Conservation (phyloP, 805 yeast species). For the Wickerhamomyces hampshirensis region DNA sequence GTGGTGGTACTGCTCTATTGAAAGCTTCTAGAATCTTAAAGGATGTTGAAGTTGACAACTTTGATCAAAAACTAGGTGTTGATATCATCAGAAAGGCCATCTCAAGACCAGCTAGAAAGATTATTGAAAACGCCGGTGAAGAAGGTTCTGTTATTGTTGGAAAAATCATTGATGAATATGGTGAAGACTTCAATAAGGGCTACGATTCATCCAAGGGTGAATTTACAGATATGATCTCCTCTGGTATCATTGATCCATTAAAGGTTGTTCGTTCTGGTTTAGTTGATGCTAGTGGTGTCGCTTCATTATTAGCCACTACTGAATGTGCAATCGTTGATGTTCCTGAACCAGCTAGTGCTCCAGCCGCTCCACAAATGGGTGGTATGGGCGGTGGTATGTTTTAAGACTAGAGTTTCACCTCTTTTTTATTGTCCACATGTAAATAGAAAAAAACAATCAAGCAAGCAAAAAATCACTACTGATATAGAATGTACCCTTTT, state of each 20-base stretch:
- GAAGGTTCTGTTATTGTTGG: conserved; percentile 98
- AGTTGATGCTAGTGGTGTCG: conserved; percentile 96
- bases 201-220: conserved; percentile 92
- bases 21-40: conserved; percentile 71
- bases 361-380: conserved; percentile 42
- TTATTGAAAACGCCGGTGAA: conserved; percentile 97
- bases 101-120: conserved; percentile 93
- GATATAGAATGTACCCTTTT: too few species aligned
- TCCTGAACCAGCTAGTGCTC: conserved; percentile 67
- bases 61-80: conserved; percentile 97
- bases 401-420: conserved; percentile 8
- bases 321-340: conserved; percentile 98
- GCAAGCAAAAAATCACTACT: too few species aligned
- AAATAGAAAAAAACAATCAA: not conserved
- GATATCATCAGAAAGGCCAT: conserved; percentile 93
- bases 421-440: not conserved
- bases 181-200: conserved; percentile 82
- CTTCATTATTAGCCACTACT: conserved; percentile 94
- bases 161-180: conserved; percentile 51
- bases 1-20: conserved; percentile 98
- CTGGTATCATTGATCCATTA: conserved; percentile 98
- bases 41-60: conserved; percentile 64
- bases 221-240: conserved; percentile 91
- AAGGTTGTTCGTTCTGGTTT: conserved; percentile 97
- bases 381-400: conserved; percentile 60